Evolutionary conservation across 2,329 filamentous ascomycete genomes (phyloP).

Genomic region (Triangularia setosa): DNA sequence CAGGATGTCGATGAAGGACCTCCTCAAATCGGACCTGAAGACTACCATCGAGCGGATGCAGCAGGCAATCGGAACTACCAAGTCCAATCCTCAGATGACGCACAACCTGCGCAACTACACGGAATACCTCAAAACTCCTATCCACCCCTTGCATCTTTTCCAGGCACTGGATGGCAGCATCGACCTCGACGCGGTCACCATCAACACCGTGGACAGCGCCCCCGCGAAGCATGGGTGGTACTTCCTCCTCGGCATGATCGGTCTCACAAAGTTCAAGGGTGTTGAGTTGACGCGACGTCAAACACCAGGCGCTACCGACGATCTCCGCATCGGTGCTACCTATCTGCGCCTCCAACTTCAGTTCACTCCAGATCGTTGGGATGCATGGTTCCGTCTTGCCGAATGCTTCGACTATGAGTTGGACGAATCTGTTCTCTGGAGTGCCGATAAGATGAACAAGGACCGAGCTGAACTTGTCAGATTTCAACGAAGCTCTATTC

Average conservation of each 20-base stretch:
- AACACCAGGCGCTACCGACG: constrained; percentile 74
- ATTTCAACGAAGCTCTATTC: constrained; percentile 75
- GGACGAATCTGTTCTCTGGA: constrained; percentile 84
- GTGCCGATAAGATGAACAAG: constrained; percentile 86
- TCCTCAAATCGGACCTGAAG: constrained; percentile 88
- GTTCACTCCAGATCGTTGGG: constrained; percentile 77
- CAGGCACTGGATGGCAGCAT: constrained; percentile 76
- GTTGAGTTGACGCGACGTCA: constrained; percentile 69
- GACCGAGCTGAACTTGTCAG: constrained; percentile 69
- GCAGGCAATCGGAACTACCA: constrained; percentile 74
- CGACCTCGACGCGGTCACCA: constrained; percentile 66
- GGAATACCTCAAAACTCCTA: constrained; percentile 74
- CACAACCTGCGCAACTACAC: constrained; percentile 83
- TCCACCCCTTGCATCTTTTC: constrained; percentile 77
- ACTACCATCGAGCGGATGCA: constrained; percentile 91
- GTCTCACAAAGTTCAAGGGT: constrained; percentile 76
- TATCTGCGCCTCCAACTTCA: constrained; percentile 81
- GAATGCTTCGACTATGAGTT: constrained; percentile 86
- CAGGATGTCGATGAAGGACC: constrained; percentile 82
- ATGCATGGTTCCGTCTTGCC: constrained; percentile 84
- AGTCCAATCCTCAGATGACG: constrained; percentile 73
- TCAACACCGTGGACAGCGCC: constrained; percentile 64
- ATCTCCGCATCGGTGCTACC: constrained; percentile 74
- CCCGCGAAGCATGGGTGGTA: constrained; percentile 86
- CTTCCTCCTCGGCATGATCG: constrained; percentile 83